phyloP scores from a whole-genome alignment of 805 yeast species.

The Starmerella cellae region DNA sequence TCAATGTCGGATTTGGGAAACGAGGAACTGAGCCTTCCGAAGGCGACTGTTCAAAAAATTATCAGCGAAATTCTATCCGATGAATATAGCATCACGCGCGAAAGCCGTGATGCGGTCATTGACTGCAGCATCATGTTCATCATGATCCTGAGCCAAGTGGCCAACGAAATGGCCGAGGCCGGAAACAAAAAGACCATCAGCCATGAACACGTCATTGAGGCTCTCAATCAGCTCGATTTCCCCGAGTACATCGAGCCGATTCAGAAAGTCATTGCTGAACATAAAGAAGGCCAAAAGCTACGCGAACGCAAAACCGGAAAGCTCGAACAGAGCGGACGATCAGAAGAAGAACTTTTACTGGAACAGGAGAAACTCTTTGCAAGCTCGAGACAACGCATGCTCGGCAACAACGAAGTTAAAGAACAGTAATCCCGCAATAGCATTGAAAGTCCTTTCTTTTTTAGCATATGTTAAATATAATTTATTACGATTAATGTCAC shows the following conservation, averaged over 20 bases:
- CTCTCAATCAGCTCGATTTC: slow-evolving; percentile 77
- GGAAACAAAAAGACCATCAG: slow-evolving; percentile 95
- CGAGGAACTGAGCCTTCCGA: slow-evolving; percentile 29
- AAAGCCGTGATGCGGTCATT: slow-evolving; percentile 86
- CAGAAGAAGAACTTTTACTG: slow-evolving; percentile 80
- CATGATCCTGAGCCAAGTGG: slow-evolving; percentile 85
- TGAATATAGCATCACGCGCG: slow-evolving; percentile 81
- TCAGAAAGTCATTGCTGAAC: slow-evolving; percentile 66
- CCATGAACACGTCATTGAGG: slow-evolving; percentile 87
- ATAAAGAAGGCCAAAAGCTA: slow-evolving; percentile 71
- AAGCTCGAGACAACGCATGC: slow-evolving; percentile 20
- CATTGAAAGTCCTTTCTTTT: too few species aligned
- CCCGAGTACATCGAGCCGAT: slow-evolving; percentile 70
- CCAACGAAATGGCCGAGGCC: slow-evolving; percentile 90
- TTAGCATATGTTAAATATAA: not conserved
- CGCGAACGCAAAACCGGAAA: slow-evolving; percentile 86
- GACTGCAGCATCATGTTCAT: slow-evolving; percentile 94
- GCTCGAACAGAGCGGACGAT: slow-evolving; percentile 79
- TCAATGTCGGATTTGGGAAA: slow-evolving; percentile 21
- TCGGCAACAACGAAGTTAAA: slow-evolving; percentile 13
- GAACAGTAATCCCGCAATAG: not conserved
- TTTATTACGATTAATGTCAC: not conserved
- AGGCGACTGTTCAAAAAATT: slow-evolving; percentile 90
- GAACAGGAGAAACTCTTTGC: slow-evolving; percentile 88
- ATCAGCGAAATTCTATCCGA: slow-evolving; percentile 77